Conservation (phyloP, 805 yeast species). For the Diddensiella caesifluorescens region DNA sequence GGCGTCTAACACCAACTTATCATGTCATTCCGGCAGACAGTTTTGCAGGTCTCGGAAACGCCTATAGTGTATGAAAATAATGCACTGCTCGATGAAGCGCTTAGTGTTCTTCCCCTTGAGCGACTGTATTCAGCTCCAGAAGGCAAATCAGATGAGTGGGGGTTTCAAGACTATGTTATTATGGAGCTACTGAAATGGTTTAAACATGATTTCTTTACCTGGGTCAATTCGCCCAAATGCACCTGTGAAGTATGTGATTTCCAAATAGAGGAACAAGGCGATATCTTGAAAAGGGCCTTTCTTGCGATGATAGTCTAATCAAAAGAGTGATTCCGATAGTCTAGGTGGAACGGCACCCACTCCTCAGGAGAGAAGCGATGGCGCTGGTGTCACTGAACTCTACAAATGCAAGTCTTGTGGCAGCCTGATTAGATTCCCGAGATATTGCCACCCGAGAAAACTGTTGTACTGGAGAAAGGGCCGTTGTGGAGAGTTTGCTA, state of each 20-base stretch:
- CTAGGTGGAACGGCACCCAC: constrained; percentile 42
- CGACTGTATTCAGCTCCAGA: constrained; percentile 42
- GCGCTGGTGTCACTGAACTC: constrained; percentile 58
- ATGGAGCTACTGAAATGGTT: constrained; percentile 59
- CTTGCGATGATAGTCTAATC: neutral
- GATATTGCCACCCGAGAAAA: constrained; percentile 64
- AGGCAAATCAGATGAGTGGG: constrained; percentile 28
- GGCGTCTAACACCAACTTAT: too few species aligned
- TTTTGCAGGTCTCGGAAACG: constrained; percentile 16
- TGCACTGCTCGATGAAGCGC: constrained; percentile 47
- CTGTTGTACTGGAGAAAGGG: constrained; percentile 63
- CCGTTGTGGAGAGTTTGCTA: constrained; percentile 95
- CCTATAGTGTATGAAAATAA: constrained; percentile 40
- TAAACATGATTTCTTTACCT: constrained; percentile 70
- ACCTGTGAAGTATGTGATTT: constrained; percentile 38
- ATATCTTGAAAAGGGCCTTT: neutral
- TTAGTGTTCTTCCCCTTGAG: constrained; percentile 59
- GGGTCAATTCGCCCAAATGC: constrained; percentile 76
- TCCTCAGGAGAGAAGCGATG: constrained; percentile 40
- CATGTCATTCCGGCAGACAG: constrained; percentile 12
- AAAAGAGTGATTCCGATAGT: constrained; percentile 34
- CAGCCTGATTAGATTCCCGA: constrained; percentile 53
- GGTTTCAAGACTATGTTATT: constrained; percentile 54
- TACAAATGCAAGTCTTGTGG: constrained; percentile 57
- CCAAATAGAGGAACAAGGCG: neutral